A percentile compares a stretch with the other conserved stretches of the same genome.
Conservation (phyloP, 2,329 filamentous ascomycete genomes). For the Stagonosporopsis vannaccii region DNA sequence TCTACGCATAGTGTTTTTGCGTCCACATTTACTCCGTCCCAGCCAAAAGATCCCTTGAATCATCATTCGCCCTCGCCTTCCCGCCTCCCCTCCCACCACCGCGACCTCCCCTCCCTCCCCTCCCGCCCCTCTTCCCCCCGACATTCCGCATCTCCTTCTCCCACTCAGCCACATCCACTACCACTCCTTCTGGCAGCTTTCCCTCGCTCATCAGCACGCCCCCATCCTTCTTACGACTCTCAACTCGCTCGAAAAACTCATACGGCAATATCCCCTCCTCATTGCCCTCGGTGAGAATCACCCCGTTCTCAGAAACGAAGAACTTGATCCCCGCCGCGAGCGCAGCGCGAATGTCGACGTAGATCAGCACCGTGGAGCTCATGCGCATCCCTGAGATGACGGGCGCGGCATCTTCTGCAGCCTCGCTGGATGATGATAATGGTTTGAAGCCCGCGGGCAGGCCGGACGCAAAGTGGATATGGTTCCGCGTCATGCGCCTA, state of each 20-base stretch:
- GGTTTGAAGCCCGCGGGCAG: slow-evolving; percentile 61
- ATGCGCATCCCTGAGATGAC: slow-evolving; percentile 83
- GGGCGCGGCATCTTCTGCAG: slow-evolving; percentile 38
- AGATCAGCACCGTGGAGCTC: slow-evolving; percentile 69
- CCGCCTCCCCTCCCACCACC: slow-evolving; percentile 16
- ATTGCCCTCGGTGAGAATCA: slow-evolving; percentile 57
- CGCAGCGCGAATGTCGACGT: slow-evolving; percentile 74
- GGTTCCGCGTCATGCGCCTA: slow-evolving; percentile 80
- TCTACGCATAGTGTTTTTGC: not conserved
- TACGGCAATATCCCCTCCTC: slow-evolving; percentile 51
- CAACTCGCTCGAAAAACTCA: slow-evolving; percentile 74
- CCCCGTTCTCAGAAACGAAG: slow-evolving; percentile 67
- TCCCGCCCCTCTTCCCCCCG: slow-evolving; percentile 32
- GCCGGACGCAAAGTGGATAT: slow-evolving; percentile 87
- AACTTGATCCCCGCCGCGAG: slow-evolving; percentile 69
- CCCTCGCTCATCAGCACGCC: slow-evolving; percentile 77
- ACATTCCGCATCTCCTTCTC: slow-evolving; percentile 37
- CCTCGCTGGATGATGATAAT: slow-evolving; percentile 26
- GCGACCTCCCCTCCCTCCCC: slow-evolving; percentile 30
- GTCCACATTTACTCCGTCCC: slow-evolving; percentile 15
- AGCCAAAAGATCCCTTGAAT: slow-evolving; percentile 31
- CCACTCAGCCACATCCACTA: slow-evolving; percentile 48
- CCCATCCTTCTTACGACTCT: slow-evolving; percentile 65
- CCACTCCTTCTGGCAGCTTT: slow-evolving; percentile 56
- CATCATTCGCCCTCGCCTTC: slow-evolving; percentile 34